Percentiles rank a stretch among this genome's conserved stretches.
These are phyloP conservation scores for Gomphus bonarii DNA, from an alignment of 1,284 basidiomycete species.

Conservation along the genomic window DNA sequence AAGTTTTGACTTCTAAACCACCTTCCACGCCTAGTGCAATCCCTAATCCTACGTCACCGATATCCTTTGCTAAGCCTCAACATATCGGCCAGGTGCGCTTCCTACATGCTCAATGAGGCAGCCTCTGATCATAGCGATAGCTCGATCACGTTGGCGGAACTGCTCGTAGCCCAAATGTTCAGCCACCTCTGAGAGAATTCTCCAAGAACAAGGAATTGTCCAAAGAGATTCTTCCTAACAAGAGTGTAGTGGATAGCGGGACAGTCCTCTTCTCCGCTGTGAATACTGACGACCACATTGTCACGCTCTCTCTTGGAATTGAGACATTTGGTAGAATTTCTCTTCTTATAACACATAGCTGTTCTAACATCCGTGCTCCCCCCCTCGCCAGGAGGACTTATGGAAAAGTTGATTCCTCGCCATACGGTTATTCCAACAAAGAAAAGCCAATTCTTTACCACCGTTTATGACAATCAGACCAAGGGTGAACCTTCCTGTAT, in stretches of 20 bases:
- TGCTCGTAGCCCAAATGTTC: conserved; percentile 55
- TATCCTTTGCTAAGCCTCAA: too few relatives aligned
- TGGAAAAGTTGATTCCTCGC: conserved; percentile 93
- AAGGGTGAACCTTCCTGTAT: conserved; percentile 25
- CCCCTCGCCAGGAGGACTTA: conserved; percentile 53
- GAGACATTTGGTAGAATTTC: conserved; percentile 76
- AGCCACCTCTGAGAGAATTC: conserved; percentile 47
- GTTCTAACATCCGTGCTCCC: too few relatives aligned
- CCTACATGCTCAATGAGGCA: too few relatives aligned
- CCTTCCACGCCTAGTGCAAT: too few relatives aligned
- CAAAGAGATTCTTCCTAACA: conserved; percentile 45
- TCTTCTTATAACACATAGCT: background rate
- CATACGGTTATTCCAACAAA: conserved; percentile 98
- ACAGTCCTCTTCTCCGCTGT: conserved; percentile 90
- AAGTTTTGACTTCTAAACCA: too few relatives aligned
- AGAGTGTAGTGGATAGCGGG: conserved; percentile 55
- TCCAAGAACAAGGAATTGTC: conserved; percentile 39
- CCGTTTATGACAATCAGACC: conserved; percentile 90
- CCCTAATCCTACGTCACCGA: too few relatives aligned
- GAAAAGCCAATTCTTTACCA: conserved; percentile 98
- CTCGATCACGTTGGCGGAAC: conserved; percentile 75
- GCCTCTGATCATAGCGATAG: conserved; percentile 21
- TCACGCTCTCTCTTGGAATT: conserved; percentile 93
- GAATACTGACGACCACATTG: conserved; percentile 75
- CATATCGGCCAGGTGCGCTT: too few relatives aligned